Base-by-base conservation (phyloP, 2,329 filamentous ascomycete genomes). In the Fusarium incarnatum region DNA sequence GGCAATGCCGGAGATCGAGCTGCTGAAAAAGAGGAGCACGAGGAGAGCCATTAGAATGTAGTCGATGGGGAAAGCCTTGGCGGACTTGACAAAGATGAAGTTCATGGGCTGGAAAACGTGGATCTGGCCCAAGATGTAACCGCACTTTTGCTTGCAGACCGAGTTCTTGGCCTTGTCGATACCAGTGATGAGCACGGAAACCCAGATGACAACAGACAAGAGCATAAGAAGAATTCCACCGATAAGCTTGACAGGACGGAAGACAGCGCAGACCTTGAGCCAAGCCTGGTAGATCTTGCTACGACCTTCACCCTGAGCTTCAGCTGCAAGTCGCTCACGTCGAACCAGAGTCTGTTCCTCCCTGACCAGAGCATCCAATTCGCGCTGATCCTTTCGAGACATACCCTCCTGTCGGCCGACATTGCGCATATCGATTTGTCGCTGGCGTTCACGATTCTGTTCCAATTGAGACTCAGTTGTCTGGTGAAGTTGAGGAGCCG, bases 131-230 rank as follows among this genome's bases (percentile, higher is more conserved):
- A 99, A 86, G 52, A 98, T 92, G 81, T 98, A 99, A 67, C 96
- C 96, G 78, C 96, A 99, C 74, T 89, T 90, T 63, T 90, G 85
- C 79, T 96, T 95, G 87, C 96, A 99, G 68, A 97, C 84, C 6
- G 94, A 98, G 83, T 98, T 98, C 80, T 92, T 94, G 37, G 94
- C 93, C 83, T 98, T 98, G 87, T 99, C 96, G 76, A 98, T 94
- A 72, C 90, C 92, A 0, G 95, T 98, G 77, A 98, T 92, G 73
- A 98, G 87, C 94, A 99, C 98, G 15, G 93, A 97, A 11, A 91
- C 87, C 87, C 94, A 97, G 72, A 97, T 87, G 44, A 97, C 72
- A 16, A 97, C 80, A 1, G 93, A 86, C 23, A 97, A 78, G 3
- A 94, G 71, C 32, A 98, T 85, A 5, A 98, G 83, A 0, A 97